Conservation (phyloP, 495 filamentous ascomycete species). For the Penicillium salamii region DNA sequence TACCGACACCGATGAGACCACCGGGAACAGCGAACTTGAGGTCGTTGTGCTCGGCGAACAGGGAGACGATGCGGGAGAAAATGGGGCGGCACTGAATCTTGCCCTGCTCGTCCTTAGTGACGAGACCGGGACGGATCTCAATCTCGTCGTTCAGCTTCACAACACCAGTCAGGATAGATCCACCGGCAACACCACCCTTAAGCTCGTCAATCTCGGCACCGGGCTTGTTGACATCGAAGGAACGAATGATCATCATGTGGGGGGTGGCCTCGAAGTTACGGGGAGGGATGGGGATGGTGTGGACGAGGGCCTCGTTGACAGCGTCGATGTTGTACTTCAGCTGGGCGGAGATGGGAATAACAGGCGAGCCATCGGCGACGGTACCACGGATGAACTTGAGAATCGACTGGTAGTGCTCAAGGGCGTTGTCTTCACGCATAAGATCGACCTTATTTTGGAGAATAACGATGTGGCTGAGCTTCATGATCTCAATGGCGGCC, state of each 20-base stretch:
- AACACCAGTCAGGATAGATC: constrained; percentile 91
- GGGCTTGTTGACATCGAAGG: constrained; percentile 99
- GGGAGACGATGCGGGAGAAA: constrained; percentile 87
- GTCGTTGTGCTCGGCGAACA: constrained; percentile 97
- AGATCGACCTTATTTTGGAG: constrained; percentile 99
- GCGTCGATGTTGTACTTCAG: constrained; percentile 99
- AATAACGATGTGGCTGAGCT: constrained; percentile 96
- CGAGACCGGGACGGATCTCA: constrained; percentile 94
- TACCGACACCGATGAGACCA: constrained; percentile 95
- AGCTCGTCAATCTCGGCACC: constrained; percentile 99
- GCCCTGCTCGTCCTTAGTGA: constrained; percentile 88
- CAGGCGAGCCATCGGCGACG: constrained; percentile 90
- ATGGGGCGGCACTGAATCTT: constrained; percentile 95
- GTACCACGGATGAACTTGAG: constrained; percentile 97
- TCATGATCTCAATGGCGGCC: constrained; percentile 99
- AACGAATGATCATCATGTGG: constrained; percentile 98
- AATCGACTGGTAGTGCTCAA: constrained; percentile 92
- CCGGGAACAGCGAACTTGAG: constrained; percentile 96
- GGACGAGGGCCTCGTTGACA: constrained; percentile 89
- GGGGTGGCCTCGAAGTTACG: constrained; percentile 87
- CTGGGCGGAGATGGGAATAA: constrained; percentile 97
- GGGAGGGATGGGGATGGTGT: constrained; percentile 85
- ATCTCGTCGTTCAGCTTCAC: constrained; percentile 96
- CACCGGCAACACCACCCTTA: constrained; percentile 98
- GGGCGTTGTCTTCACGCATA: constrained; percentile 89